Evolutionary conservation across 805 yeast species (phyloP).

Genomic region (Ogataea allantospora): DNA sequence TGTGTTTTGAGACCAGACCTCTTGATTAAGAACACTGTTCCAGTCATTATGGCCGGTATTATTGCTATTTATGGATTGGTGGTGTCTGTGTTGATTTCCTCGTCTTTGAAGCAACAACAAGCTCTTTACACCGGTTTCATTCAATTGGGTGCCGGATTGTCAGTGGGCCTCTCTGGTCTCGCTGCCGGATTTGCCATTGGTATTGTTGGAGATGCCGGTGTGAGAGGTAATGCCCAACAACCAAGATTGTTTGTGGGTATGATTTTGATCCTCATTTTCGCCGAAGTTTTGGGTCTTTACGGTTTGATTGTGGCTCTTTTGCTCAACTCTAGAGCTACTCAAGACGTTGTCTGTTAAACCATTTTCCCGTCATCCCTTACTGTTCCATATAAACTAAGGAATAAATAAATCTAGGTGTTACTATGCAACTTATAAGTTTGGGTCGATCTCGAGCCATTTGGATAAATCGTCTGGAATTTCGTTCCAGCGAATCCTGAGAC

Average conservation of each 20-base stretch:
- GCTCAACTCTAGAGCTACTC: constrained; percentile 96
- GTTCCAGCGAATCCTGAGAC: constrained; percentile 31
- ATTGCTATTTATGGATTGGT: constrained; percentile 98
- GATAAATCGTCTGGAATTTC: constrained; percentile 36
- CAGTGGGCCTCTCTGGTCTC: constrained; percentile 94
- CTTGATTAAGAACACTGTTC: constrained; percentile 88
- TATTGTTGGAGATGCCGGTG: constrained; percentile 99
- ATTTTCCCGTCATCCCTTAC: constrained; percentile 2
- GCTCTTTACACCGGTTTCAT: constrained; percentile 96
- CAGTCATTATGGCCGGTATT: constrained; percentile 99
- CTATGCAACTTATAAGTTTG: constrained; percentile 9
- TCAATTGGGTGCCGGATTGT: constrained; percentile 96
- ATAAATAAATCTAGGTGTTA: constrained; percentile 9
- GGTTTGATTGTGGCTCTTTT: constrained; percentile 97
- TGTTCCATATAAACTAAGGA: constrained; percentile 7
- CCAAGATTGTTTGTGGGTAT: constrained; percentile 79
- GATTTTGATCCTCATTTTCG: constrained; percentile 13
- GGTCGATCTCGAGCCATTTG: constrained; percentile 16
- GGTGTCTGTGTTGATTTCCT: constrained; percentile 91
- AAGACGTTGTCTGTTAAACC: constrained; percentile 76
- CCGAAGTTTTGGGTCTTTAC: constrained; percentile 34
- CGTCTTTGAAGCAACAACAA: constrained; percentile 83
- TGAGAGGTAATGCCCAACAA: constrained; percentile 96
- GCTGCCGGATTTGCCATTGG: constrained; percentile 99
- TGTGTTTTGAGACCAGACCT: constrained; percentile 97